Evolutionary conservation across 768 basidiomycete species (phyloP).

Genomic region (Boletus tomentosulus): DNA sequence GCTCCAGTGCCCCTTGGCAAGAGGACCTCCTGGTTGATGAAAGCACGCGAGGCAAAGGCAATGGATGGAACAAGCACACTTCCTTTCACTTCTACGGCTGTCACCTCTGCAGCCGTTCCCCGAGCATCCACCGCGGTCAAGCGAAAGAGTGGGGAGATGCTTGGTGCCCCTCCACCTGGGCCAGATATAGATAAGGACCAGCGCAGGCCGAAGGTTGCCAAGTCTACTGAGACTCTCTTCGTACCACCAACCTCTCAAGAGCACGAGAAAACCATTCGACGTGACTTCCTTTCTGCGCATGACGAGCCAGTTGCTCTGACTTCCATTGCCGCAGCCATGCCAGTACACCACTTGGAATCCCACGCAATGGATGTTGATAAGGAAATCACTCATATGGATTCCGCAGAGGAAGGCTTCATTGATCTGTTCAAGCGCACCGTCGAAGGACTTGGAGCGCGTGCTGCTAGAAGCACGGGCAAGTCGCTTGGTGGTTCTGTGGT

Average conservation of each 20-base stretch:
- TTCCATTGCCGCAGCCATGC: neutral
- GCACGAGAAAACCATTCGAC: slow-evolving; percentile 6
- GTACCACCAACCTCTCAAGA: slow-evolving; percentile 18
- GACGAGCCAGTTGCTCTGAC: neutral
- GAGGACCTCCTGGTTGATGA: slow-evolving; percentile 78
- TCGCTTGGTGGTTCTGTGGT: slow-evolving; percentile 53
- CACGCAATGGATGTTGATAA: slow-evolving; percentile 23
- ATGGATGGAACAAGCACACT: slow-evolving; percentile 45
- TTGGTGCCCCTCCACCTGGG: slow-evolving; percentile 14
- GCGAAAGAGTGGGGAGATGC: slow-evolving; percentile 61
- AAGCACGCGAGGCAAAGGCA: slow-evolving; percentile 70
- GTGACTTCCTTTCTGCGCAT: neutral
- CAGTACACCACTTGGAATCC: slow-evolving; percentile 15
- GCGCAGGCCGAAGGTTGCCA: slow-evolving; percentile 47
- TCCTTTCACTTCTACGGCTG: slow-evolving; percentile 7
- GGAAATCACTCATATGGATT: slow-evolving; percentile 7
- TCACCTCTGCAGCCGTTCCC: slow-evolving; percentile 7
- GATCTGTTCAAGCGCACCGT: slow-evolving; percentile 69
- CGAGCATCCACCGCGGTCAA: slow-evolving; percentile 39
- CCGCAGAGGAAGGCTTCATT: slow-evolving; percentile 46
- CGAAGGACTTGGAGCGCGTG: slow-evolving; percentile 57
- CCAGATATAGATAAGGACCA: slow-evolving; percentile 36
- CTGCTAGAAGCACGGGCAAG: slow-evolving; percentile 56
- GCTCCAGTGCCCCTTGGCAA: slow-evolving; percentile 45
- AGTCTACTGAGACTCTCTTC: slow-evolving; percentile 37